A percentile compares a stretch with the other conserved stretches of the same genome.
These are phyloP conservation scores for Hordeum vulgare DNA, from an alignment of 176 grass and related monocot genomes.

Conservation along the genomic window MorexV3_pseudomolecules_assembly NC_058518.1:129921657-129922156, in stretches of 20 bases:
- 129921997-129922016: slow-evolving; percentile 42
- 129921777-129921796: slow-evolving; percentile 62
- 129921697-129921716: slow-evolving; percentile 48
- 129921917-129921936: slow-evolving; percentile 52
- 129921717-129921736: slow-evolving; percentile 45
- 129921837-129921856: slow-evolving; percentile 51
- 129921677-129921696: slow-evolving; percentile 45
- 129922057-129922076: slow-evolving; percentile 46
- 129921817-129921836: slow-evolving; percentile 50
- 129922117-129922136: slow-evolving; percentile 52
- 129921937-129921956: slow-evolving; percentile 58
- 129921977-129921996: slow-evolving; percentile 53
- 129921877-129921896: slow-evolving; percentile 52
- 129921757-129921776: slow-evolving; percentile 52
- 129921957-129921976: slow-evolving; percentile 47
- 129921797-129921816: slow-evolving; percentile 45
- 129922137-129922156: slow-evolving; percentile 55
- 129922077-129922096: slow-evolving; percentile 68
- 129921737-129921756: slow-evolving; percentile 60
- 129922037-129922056: slow-evolving; percentile 42
- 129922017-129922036: slow-evolving; percentile 53
- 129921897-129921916: slow-evolving; percentile 57
- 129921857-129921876: slow-evolving; percentile 57
- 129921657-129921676: slow-evolving; percentile 47
- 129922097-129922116: slow-evolving; percentile 61